Base-by-base conservation (phyloP, 2,329 filamentous ascomycete genomes). In the Reticulascus tulasneorum region DNA sequence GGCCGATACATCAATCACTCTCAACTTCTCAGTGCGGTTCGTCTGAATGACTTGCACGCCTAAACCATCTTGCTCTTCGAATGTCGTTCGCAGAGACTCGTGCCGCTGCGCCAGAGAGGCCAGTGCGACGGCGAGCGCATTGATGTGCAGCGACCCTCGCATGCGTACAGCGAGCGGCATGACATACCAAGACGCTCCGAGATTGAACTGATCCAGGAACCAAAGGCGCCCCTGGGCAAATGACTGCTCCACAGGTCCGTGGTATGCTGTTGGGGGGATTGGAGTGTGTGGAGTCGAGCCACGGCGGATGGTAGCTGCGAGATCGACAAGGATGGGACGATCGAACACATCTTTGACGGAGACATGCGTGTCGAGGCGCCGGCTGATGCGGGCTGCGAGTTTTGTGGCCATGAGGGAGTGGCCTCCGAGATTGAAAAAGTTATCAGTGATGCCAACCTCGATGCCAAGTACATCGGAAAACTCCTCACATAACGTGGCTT, bases 321-420 rank as follows among this genome's bases (percentile, higher is more conserved):
- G 31, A 11, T 33, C 31, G 5, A 13, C 15, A 2, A 33, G 5
- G 6, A 33, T 9, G 7, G 31, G 31, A 4, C 37, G 12, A 13
- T 42, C 36, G 23, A 45, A 45, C 3, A 45, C 23, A 18, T 45
- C 39, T 12, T 42, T 42, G 12, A 42, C 42, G 8, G 39, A 33
- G 3, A 45, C 9, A 3, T 20, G 15, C 10, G 32, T 25, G 4
- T 39, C 25, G 7, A 45, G 11, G 3, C 39, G 24, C 9, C 31
- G 31, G 31, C 47, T 45, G 2, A 50, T 40, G 0, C 44, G 33
- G 2, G 44, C 19, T 7, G 52, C 50, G 12, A 55, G 37, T 13
- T 48, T 47, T 47, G 55, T 55, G 9, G 51, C 51, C 0, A 41
- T 38, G 8, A 55, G 43, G 1, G 52, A 55, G 20, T 55, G 52